phyloP scores from a whole-genome alignment of 2,329 filamentous ascomycete genomes.

The Exophiala aquamarina region DNA sequence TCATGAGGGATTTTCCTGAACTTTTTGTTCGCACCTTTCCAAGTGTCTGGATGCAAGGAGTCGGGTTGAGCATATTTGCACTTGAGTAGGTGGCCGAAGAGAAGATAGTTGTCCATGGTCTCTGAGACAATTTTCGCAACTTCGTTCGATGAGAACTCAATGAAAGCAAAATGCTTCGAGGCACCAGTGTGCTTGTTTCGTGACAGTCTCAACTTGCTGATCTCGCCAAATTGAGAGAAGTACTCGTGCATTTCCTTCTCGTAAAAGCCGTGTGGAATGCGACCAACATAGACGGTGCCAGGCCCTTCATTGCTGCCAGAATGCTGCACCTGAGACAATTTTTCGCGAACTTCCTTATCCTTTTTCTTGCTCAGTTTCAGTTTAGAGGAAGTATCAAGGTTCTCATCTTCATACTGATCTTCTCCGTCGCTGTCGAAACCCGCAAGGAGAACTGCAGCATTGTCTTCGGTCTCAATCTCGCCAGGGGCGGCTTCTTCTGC shows the following conservation, averaged over 20 bases:
- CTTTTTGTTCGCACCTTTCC: slow-evolving; percentile 85
- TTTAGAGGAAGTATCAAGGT: slow-evolving; percentile 45
- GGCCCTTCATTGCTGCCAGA: slow-evolving; percentile 49
- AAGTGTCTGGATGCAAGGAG: slow-evolving; percentile 76
- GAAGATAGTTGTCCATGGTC: slow-evolving; percentile 96
- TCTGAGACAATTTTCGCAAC: slow-evolving; percentile 90
- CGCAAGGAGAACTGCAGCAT: slow-evolving; percentile 54
- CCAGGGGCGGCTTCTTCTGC: slow-evolving; percentile 31
- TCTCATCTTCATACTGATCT: slow-evolving; percentile 44
- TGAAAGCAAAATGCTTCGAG: slow-evolving; percentile 91
- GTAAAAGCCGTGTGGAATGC: slow-evolving; percentile 94
- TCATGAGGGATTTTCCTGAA: slow-evolving; percentile 89
- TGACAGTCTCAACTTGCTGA: slow-evolving; percentile 76
- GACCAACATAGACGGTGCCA: slow-evolving; percentile 83
- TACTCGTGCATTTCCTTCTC: slow-evolving; percentile 93
- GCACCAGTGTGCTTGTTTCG: slow-evolving; percentile 89
- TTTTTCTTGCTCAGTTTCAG: slow-evolving; percentile 47
- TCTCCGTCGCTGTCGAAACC: slow-evolving; percentile 59
- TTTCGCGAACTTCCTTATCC: slow-evolving; percentile 47
- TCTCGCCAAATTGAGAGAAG: slow-evolving; percentile 87
- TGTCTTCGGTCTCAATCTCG: slow-evolving; percentile 47
- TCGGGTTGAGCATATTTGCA: slow-evolving; percentile 76
- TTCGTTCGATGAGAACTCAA: slow-evolving; percentile 76
- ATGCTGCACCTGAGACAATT: slow-evolving; percentile 52
- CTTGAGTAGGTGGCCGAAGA: slow-evolving; percentile 92